Percentiles rank a stretch among this genome's conserved stretches.
Evolutionary conservation across 2,329 filamentous ascomycete species (phyloP).

Genomic region (Aspergillus oerlinghausenensis): DNA sequence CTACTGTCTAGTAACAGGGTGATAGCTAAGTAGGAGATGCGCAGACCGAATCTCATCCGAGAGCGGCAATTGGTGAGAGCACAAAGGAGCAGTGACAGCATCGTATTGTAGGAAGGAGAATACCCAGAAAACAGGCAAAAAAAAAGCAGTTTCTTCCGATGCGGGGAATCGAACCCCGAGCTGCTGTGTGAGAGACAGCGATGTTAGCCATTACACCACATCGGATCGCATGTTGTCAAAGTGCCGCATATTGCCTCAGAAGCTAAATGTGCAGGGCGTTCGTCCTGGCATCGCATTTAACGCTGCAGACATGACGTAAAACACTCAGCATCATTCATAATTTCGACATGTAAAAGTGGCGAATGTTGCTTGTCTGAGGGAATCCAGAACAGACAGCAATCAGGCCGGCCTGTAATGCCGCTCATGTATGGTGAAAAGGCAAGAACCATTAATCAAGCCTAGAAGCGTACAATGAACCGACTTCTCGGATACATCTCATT

Average conservation of each 20-base stretch:
- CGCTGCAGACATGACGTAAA: too few relatives aligned
- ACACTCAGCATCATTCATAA: too few relatives aligned
- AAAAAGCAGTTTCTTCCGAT: not conserved
- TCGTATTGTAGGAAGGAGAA: too few relatives aligned
- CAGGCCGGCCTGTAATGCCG: not conserved
- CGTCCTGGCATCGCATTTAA: not conserved
- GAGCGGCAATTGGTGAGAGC: not conserved
- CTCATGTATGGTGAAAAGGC: not conserved
- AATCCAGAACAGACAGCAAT: not conserved
- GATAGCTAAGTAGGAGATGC: too few relatives aligned
- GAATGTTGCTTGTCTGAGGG: not conserved
- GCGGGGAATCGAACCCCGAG: not conserved
- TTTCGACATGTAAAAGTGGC: not conserved
- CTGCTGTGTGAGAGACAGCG: not conserved
- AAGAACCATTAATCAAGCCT: not conserved
- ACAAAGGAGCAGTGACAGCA: not conserved
- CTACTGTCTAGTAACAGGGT: too few relatives aligned
- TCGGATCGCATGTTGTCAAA: too few relatives aligned
- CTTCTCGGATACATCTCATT: too few relatives aligned
- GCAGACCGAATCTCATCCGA: too few relatives aligned
- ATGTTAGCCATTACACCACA: not conserved
- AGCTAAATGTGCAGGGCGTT: too few relatives aligned
- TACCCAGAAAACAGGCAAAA: not conserved
- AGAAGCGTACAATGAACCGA: too few relatives aligned
- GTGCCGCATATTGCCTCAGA: too few relatives aligned